Evolutionary conservation across 2,329 filamentous ascomycete genomes (phyloP), one percentile per base, ranked within the genome.

Genomic region (Alternaria brassicae): DNA sequence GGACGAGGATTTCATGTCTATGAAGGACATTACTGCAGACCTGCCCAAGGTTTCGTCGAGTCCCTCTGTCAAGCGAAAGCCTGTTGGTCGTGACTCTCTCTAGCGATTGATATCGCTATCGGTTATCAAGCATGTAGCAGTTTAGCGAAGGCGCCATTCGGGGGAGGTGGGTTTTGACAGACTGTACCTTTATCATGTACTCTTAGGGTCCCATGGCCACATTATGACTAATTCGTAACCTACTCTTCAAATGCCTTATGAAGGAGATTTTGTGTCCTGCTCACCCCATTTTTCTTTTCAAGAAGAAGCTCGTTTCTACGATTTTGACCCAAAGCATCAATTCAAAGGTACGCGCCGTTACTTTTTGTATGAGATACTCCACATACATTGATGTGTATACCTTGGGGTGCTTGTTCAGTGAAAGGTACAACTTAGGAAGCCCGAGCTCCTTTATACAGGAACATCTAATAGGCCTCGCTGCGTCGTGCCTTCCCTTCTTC

Each of bases 11-110:
- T 52, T 41, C 34, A 48, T 58, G 45, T 37, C 44, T 2, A 61
- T 66, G 58, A 60, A 56, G 21, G 62, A 59, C 17, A 45, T 69
- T 7, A 52, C 42, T 7, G 40, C 63, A 13, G 56, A 42, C 12
- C 40, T 68, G 12, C 63, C 67, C 2, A 52, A 56, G n/a, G 21
- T 62, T n/a, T 25, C 62, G 19, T 32, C 56, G 2, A 58, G 48
- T n/a, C 53, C 58, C 12, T 39, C 60, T 19, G 51, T 63, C 4
- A 55, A 54, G 28, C 67, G 66, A 21, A 68, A 68, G 42, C 65
- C 62, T 23, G 56, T 70, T 12, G 44, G 32, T 21, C 39, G n/a
- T 19, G 56, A 32, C 19, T 59, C 52, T 25, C 15, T 56, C 9
- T 59, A 51, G 25, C 48, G 51, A 42, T 15, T 37, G 37, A 45